A percentile compares a stretch with the other conserved stretches of the same genome.
Evolutionary conservation across 2,329 filamentous ascomycete species (phyloP).

Genomic region (Cyphellophora europaea): DNA sequence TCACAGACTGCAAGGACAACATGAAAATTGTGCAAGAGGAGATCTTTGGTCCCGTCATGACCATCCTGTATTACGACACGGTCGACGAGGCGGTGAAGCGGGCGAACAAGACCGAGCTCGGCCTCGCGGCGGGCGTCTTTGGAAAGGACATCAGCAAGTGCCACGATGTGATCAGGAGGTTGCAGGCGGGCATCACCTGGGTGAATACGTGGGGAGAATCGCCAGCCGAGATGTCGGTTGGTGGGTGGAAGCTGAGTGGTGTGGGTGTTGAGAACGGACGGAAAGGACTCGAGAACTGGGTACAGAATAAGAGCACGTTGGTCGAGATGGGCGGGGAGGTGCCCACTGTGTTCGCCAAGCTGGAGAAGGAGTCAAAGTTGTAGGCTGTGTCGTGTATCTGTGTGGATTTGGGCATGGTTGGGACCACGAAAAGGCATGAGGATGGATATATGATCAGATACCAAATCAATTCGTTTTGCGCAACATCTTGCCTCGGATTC

Average conservation of each 20-base stretch:
- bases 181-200: slow-evolving; percentile 85
- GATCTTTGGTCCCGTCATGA: slow-evolving; percentile 84
- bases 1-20: slow-evolving; percentile 72
- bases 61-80: slow-evolving; percentile 63
- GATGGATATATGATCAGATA: no score
- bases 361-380: neutral
- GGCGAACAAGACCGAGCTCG: slow-evolving; percentile 68
- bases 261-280: slow-evolving; percentile 80
- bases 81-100: slow-evolving; percentile 60
- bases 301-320: slow-evolving; percentile 78
- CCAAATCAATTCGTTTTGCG: no score
- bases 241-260: slow-evolving; percentile 86
- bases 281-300: slow-evolving; percentile 70
- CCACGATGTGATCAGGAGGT: slow-evolving; percentile 58
- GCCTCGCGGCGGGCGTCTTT: slow-evolving; percentile 77
- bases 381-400: no score
- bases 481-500: no score
- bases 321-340: slow-evolving; percentile 69
- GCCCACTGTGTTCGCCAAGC: slow-evolving; percentile 64
- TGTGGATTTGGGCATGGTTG: no score
- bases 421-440: no score
- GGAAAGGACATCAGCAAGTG: slow-evolving; percentile 65
- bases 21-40: slow-evolving; percentile 77
- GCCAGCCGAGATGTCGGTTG: slow-evolving; percentile 85
- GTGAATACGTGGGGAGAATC: slow-evolving; percentile 90